Evolutionary conservation across 768 basidiomycete genomes (phyloP).

Genomic region (Cystoderma amianthinum): DNA sequence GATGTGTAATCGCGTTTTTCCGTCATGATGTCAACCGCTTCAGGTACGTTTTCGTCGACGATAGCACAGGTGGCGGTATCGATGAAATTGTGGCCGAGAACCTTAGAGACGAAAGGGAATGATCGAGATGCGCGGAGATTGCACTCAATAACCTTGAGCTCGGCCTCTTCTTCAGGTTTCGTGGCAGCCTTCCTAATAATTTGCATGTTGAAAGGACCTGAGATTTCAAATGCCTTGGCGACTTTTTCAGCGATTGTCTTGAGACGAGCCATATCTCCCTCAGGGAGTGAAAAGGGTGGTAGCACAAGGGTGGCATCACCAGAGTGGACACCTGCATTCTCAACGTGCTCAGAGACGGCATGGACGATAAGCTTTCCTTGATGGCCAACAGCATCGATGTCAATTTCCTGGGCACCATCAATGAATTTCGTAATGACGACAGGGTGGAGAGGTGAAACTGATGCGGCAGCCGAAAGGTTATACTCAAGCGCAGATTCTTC

Average conservation of each 20-base stretch:
- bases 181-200: constrained; percentile 78
- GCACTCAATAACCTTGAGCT: constrained; percentile 97
- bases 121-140: constrained; percentile 96
- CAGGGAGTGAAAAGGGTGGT: constrained; percentile 80
- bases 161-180: constrained; percentile 42
- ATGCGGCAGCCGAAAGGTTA: constrained; percentile 93
- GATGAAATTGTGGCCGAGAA: constrained; percentile 95
- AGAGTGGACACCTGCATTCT: constrained; percentile 98
- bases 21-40: constrained; percentile 88
- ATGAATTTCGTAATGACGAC: constrained; percentile 99
- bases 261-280: constrained; percentile 75
- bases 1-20: constrained; percentile 85
- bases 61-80: constrained; percentile 89
- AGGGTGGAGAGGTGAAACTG: constrained; percentile 94
- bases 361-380: constrained; percentile 89
- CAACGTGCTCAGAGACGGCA: constrained; percentile 96
- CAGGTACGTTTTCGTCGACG: constrained; percentile 78
- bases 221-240: constrained; percentile 90
- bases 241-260: constrained; percentile 96
- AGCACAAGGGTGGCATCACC: constrained; percentile 97
- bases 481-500: constrained; percentile 87
- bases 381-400: constrained; percentile 95
- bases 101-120: constrained; percentile 99
- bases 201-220: constrained; percentile 99
- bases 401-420: constrained; percentile 95